Conservation (phyloP, 805 yeast species). For the Kuraishia floccosa region DNA sequence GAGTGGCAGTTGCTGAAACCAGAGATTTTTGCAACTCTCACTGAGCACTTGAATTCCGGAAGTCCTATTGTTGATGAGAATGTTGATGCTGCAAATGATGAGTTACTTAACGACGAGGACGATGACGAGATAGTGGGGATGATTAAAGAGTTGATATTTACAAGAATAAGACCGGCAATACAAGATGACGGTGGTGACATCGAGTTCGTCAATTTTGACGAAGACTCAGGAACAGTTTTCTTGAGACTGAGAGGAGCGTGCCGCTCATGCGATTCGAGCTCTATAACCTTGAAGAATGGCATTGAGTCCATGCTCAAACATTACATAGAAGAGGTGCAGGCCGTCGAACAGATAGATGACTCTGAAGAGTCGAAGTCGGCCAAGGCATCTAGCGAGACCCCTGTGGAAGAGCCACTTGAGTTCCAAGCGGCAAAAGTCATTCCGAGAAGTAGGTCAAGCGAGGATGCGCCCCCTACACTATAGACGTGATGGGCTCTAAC, state of each 20-base stretch:
- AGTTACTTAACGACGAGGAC: constrained; percentile 35
- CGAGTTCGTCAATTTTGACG: constrained; percentile 77
- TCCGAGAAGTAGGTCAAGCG: constrained; percentile 6
- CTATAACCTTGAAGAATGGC: constrained; percentile 88
- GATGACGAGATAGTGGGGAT: constrained; percentile 75
- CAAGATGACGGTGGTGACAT: constrained; percentile 99
- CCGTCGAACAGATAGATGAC: constrained; percentile 74
- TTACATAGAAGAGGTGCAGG: constrained; percentile 89
- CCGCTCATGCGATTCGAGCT: constrained; percentile 82
- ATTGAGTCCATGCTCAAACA: constrained; percentile 96
- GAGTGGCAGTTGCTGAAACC: constrained; percentile 59
- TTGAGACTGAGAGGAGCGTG: constrained; percentile 93
- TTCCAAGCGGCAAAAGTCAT: constrained; percentile 2
- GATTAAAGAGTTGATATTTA: constrained; percentile 86
- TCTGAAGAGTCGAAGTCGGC: constrained; percentile 52
- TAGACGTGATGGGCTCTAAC: too few species aligned
- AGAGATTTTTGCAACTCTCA: constrained; percentile 47
- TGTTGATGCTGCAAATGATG: constrained; percentile 15
- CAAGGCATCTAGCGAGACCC: constrained; percentile 7
- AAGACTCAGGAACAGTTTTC: constrained; percentile 78
- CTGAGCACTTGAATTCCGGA: constrained; percentile 45
- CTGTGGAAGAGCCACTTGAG: too few species aligned
- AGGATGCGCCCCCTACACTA: constrained; percentile 22
- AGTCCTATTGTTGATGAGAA: constrained; percentile 38
- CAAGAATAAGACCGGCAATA: constrained; percentile 94